Conservation (phyloP, 2,329 filamentous ascomycete genomes). For the Arthrobotrys entomopaga region DNA sequence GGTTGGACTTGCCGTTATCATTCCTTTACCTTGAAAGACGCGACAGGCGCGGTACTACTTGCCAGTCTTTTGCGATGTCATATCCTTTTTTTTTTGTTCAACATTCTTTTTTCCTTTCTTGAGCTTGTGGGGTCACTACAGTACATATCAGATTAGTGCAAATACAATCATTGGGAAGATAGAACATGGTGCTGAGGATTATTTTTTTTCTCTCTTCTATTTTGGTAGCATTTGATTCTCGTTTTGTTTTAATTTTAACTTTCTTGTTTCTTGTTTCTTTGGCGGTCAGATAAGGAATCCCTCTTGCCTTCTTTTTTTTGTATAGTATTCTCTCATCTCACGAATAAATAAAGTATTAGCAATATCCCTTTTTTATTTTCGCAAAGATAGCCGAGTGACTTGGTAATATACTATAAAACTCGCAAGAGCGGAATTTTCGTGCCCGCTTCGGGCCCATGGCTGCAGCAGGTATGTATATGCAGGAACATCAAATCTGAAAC, state of each 20-base stretch:
- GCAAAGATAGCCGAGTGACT: too few relatives aligned
- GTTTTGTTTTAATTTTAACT: neutral
- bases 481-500: too few relatives aligned
- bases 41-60: too few relatives aligned
- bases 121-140: neutral
- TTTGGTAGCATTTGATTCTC: neutral
- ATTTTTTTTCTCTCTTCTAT: neutral
- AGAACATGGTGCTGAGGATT: neutral
- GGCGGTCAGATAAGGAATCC: slow-evolving; percentile 3
- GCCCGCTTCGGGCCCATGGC: too few relatives aligned
- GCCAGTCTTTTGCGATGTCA: neutral
- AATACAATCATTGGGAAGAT: too few relatives aligned
- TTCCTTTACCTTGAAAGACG: slow-evolving; percentile 7
- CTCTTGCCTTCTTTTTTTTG: too few relatives aligned
- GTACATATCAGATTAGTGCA: too few relatives aligned
- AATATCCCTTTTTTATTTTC: too few relatives aligned
- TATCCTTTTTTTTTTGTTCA: neutral
- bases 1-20: slow-evolving; percentile 4
- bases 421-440: too few relatives aligned
- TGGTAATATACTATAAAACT: too few relatives aligned
- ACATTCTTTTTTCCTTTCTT: slow-evolving; percentile 6
- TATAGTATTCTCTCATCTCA: neutral
- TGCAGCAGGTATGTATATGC: too few relatives aligned
- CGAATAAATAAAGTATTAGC: too few relatives aligned
- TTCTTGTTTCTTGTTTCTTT: neutral